Evolutionary conservation across 441 rosid genomes (phyloP).

Genomic region (Gossypium armourianum): DNA sequence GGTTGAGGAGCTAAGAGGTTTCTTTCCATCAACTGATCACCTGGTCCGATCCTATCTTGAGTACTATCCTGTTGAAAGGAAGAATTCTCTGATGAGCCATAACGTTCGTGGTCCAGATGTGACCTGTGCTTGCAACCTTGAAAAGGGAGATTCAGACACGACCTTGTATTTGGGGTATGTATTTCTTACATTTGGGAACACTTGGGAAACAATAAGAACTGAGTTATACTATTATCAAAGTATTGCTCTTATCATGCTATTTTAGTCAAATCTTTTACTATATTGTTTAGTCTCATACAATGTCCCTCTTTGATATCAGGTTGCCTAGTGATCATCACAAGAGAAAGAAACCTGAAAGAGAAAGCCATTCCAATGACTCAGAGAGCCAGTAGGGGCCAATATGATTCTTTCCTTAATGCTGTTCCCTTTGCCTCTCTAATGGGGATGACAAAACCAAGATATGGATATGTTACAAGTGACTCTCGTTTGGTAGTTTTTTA

Average conservation of each 20-base stretch:
- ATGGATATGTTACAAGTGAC: slow-evolving; percentile 20
- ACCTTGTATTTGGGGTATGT: slow-evolving; percentile 68
- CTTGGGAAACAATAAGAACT: no score
- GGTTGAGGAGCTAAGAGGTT: slow-evolving; percentile 74
- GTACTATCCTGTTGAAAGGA: slow-evolving; percentile 41
- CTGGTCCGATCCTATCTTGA: slow-evolving; percentile 39
- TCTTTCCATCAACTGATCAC: slow-evolving; percentile 39
- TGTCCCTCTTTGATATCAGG: slow-evolving; percentile 26
- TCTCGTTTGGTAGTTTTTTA: slow-evolving; percentile 20
- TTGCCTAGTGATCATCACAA: slow-evolving; percentile 48
- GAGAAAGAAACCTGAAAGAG: slow-evolving; percentile 40
- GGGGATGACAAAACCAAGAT: slow-evolving; percentile 21
- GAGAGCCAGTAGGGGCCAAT: slow-evolving; percentile 26
- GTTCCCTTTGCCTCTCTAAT: slow-evolving; percentile 15
- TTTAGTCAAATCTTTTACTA: background rate
- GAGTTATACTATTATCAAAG: no score
- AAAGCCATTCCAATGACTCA: slow-evolving; percentile 38
- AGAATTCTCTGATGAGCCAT: slow-evolving; percentile 28
- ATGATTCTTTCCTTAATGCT: slow-evolving; percentile 17
- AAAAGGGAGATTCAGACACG: slow-evolving; percentile 65
- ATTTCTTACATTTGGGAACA: background rate
- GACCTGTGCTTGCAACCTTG: slow-evolving; percentile 28
- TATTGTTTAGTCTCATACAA: background rate
- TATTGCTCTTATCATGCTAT: background rate
- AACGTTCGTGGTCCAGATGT: slow-evolving; percentile 29